Percentiles rank a stretch among this genome's conserved stretches.
These are phyloP conservation scores for Coemansia sp. DNA, from an alignment of 192 early-diverging fungal species.

Conservation along the genomic window DNA sequence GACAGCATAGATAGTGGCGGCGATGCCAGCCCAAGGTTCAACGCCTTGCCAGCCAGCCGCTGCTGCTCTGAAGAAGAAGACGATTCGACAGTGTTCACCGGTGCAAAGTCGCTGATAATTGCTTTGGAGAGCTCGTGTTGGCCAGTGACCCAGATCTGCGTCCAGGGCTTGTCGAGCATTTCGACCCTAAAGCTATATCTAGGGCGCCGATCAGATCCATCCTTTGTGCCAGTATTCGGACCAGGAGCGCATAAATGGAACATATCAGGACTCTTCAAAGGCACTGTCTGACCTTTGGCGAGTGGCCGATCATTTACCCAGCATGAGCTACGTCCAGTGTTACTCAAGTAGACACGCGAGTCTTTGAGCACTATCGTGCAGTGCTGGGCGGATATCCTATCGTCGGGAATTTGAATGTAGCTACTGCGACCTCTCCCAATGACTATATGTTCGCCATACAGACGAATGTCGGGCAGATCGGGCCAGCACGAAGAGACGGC, in stretches of 20 bases:
- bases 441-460: conserved; percentile 32
- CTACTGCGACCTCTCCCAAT: conserved; percentile 43
- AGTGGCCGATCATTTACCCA: conserved; percentile 28
- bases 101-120: background rate
- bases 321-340: conserved; percentile 27
- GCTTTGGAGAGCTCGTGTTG: conserved; percentile 1
- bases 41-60: background rate
- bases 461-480: conserved; percentile 14
- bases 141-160: conserved; percentile 34
- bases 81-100: background rate
- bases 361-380: conserved; percentile 34
- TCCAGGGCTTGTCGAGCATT: conserved; percentile 44
- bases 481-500: background rate
- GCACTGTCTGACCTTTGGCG: conserved; percentile 9
- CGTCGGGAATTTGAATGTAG: conserved; percentile 46
- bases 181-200: conserved; percentile 26
- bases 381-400: conserved; percentile 38
- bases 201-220: background rate
- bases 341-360: conserved; percentile 25
- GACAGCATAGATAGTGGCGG: background rate
- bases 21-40: background rate
- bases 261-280: conserved; percentile 23
- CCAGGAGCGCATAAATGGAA: conserved; percentile 24
- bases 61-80: background rate
- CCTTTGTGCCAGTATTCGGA: background rate